phyloP scores from a whole-genome alignment of 164 flowering plant genomes.

The Buxus sempervirens region DNA sequence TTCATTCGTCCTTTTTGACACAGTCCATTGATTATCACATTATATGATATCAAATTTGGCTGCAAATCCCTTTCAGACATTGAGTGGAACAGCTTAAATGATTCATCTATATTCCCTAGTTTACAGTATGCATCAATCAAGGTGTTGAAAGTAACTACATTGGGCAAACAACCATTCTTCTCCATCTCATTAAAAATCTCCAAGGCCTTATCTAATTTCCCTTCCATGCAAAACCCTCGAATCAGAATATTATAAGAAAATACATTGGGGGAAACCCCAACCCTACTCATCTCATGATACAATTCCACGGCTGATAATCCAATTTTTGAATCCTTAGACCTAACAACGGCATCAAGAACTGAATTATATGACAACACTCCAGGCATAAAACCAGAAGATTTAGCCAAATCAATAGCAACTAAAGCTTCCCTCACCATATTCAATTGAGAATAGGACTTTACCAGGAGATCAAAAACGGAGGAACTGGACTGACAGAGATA shows the following conservation, averaged over 20 bases:
- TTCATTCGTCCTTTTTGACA: constrained; percentile 64
- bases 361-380: constrained; percentile 79
- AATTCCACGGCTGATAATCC: constrained; percentile 33
- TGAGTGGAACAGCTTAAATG: constrained; percentile 30
- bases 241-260: constrained; percentile 75
- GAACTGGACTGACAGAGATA: constrained; percentile 49
- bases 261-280: constrained; percentile 62
- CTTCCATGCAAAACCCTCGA: constrained; percentile 50
- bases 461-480: constrained; percentile 75
- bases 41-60: constrained; percentile 77
- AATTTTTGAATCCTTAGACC: constrained; percentile 22
- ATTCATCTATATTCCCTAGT: constrained; percentile 43
- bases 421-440: constrained; percentile 48
- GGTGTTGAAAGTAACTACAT: constrained; percentile 82
- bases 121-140: constrained; percentile 67
- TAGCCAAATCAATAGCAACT: constrained; percentile 43
- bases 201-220: constrained; percentile 54
- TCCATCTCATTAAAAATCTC: constrained; percentile 59
- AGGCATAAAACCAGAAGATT: constrained; percentile 65
- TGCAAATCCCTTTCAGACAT: constrained; percentile 45
- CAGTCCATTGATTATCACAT: constrained; percentile 69
- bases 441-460: constrained; percentile 56
- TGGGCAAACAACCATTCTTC: constrained; percentile 62
- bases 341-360: constrained; percentile 53
- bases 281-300: constrained; percentile 46